Base-by-base conservation (phyloP, 2,329 filamentous ascomycete genomes). In the Monosporascus sp. region DNA sequence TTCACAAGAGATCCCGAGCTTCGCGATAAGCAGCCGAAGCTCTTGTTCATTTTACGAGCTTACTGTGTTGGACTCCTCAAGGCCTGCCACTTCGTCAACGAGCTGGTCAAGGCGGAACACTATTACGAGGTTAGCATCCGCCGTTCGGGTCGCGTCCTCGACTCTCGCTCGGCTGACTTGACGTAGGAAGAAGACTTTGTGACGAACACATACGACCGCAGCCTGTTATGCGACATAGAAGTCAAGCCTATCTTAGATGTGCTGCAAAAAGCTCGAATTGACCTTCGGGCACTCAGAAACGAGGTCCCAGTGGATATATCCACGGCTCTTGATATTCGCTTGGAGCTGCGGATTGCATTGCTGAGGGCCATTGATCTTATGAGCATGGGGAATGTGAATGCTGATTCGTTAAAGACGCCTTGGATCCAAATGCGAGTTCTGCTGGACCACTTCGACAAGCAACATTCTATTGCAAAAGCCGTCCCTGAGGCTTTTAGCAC, bases 151-250 rank as follows among this genome's bases (percentile, higher is more conserved):
- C 7, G 14, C 45, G n/a, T 20, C 16, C 4, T 36, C 31, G 4
- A 34, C 17, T 27, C 31, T 41, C 40, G 22, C 14, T 27, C 19
- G 50, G 20, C 58, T 66, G 22, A 66, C 49, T 37, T 8, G 3
- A 14, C 20, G 17, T 60, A 93, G 86, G 94, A 99, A 72, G 94
- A 99, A 71, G 94, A 99, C 66, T 97, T 99, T 67, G 90, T 95
- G 20, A 92, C 91, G 7, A 91, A 96, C 69, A 88, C 92, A 0
- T 97, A 94, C 67, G 88, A 91, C 61, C 83, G 92, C 38, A 84
- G 83, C 14, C 76, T 99, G 1, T 78, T 97, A 7, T 83, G 85
- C 26, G 73, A 79, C 16, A 78, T 93, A 53, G 75, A 82, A 17
- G 70, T 78, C 2, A 73, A 77, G 5, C 76, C 80, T n/a, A 77